Percentiles rank a stretch among this genome's conserved stretches.
Conservation (phyloP, 2,329 filamentous ascomycete genomes). For the Parafenestella ontariensis region DNA sequence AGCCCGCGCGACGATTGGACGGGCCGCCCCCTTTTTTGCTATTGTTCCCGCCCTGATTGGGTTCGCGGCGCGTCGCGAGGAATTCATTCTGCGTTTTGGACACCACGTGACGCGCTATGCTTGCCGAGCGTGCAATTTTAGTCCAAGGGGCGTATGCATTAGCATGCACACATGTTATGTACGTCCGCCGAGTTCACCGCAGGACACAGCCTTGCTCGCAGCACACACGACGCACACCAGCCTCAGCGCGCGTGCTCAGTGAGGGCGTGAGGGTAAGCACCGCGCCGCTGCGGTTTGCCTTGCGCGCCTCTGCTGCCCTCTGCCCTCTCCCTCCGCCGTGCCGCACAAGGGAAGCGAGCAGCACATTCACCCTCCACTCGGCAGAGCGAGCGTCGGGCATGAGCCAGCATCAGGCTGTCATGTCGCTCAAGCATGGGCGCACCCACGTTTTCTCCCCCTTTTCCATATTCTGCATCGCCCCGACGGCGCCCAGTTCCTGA, state of each 20-base stretch:
- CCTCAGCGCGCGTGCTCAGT: not conserved
- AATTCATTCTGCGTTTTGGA: not conserved
- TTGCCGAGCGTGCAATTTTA: slow-evolving; percentile 16
- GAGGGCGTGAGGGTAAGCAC: not conserved
- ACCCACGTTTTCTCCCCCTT: slow-evolving; percentile 26
- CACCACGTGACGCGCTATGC: slow-evolving; percentile 30
- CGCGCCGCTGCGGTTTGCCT: slow-evolving; percentile 3
- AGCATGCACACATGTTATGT: slow-evolving; percentile 33
- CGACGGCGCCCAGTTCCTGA: slow-evolving; percentile 29
- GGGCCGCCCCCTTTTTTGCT: slow-evolving; percentile 33
- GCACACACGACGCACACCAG: slow-evolving; percentile 1
- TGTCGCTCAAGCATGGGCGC: slow-evolving; percentile 16
- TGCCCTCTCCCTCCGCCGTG: not conserved
- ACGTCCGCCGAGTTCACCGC: slow-evolving; percentile 26
- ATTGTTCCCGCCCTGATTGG: slow-evolving; percentile 19
- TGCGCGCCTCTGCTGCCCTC: not conserved
- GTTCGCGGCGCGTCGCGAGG: not conserved
- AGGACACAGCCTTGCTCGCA: slow-evolving; percentile 13
- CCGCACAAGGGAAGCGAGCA: not conserved
- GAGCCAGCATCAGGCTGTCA: slow-evolving; percentile 27
- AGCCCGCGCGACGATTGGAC: slow-evolving; percentile 28
- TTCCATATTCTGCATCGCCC: slow-evolving; percentile 21
- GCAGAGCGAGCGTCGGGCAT: slow-evolving; percentile 14
- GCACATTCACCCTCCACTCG: not conserved
- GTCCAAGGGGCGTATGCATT: slow-evolving; percentile 20